A percentile compares a stretch with the other conserved stretches of the same genome.
Evolutionary conservation across 2,329 filamentous ascomycete species (phyloP).

Genomic region (Verticillium longisporum): DNA sequence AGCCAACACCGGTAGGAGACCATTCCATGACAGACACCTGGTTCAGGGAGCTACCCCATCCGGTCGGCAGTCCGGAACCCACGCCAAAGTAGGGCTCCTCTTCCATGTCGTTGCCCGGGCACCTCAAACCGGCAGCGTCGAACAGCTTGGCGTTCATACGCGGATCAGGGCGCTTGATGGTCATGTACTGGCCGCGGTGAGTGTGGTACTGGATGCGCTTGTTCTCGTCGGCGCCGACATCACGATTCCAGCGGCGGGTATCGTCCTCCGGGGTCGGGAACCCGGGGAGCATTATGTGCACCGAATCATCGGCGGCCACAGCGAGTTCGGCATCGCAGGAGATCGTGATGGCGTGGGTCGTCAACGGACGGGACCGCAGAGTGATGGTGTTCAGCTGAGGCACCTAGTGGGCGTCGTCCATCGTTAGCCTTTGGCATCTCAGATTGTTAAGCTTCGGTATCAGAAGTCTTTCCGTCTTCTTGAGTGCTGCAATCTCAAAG

Average conservation of each 20-base stretch:
- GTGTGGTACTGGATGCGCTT: constrained; percentile 23
- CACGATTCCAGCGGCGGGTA: constrained; percentile 14
- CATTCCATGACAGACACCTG: constrained; percentile 48
- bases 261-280: constrained; percentile 22
- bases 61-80: constrained; percentile 37
- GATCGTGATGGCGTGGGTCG: constrained; percentile 38
- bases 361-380: constrained; percentile 35
- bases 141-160: constrained; percentile 40
- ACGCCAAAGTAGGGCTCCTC: constrained; percentile 32
- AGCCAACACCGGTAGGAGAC: constrained; percentile 53
- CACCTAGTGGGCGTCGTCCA: constrained; percentile 20
- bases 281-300: constrained; percentile 44
- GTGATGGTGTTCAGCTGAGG: constrained; percentile 40
- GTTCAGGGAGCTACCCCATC: constrained; percentile 43
- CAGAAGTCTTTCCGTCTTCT: not conserved
- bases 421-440: not conserved
- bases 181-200: constrained; percentile 23
- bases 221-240: constrained; percentile 5
- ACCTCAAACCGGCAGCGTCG: constrained; percentile 24
- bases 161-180: constrained; percentile 28
- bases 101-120: constrained; percentile 18
- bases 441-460: not conserved
- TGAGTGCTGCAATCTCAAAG: not conserved
- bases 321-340: constrained; percentile 53
- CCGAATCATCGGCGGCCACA: constrained; percentile 47